Conservation (phyloP, 345 rosid genomes). For the Euclidium syriacum region DNA sequence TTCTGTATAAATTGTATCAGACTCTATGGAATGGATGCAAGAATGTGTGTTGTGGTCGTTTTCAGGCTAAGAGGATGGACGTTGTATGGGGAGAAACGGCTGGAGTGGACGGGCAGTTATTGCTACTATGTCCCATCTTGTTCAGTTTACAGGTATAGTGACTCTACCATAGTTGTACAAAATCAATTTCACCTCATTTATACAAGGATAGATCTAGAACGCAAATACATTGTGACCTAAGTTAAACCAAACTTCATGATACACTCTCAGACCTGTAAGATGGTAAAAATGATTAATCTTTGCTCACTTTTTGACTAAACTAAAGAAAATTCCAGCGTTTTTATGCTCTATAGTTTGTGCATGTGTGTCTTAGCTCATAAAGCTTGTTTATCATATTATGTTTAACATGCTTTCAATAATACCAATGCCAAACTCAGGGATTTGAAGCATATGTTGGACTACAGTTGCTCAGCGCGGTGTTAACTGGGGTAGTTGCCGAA, state of each 20-base stretch:
- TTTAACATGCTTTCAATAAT: neutral
- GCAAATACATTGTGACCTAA: neutral
- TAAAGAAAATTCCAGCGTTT: neutral
- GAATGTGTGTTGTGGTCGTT: neutral
- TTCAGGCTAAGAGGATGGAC: conserved; percentile 98
- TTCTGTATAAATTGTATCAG: neutral
- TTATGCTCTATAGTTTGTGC: neutral
- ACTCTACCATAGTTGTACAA: neutral
- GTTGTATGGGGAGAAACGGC: conserved; percentile 99
- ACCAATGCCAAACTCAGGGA: conserved; percentile 44
- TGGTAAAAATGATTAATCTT: conserved; percentile 1
- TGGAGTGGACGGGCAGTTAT: conserved; percentile 92
- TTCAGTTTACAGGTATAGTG: conserved; percentile 82
- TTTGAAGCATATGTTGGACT: conserved; percentile 94
- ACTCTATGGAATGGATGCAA: neutral
- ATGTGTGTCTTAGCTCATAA: neutral
- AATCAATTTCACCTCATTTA: neutral
- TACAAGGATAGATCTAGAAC: neutral
- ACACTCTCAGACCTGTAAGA: neutral
- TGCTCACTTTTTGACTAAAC: neutral
- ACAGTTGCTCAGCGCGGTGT: conserved; percentile 76
- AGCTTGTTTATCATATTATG: neutral
- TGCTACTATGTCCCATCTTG: conserved; percentile 86
- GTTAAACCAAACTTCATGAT: neutral
- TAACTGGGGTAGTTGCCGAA: conserved; percentile 66